Percentiles rank a stretch among this genome's conserved stretches.
These are phyloP conservation scores for Crithidia sp. DNA, from an alignment of 208 protist species.

Conservation along the genomic window DNA sequence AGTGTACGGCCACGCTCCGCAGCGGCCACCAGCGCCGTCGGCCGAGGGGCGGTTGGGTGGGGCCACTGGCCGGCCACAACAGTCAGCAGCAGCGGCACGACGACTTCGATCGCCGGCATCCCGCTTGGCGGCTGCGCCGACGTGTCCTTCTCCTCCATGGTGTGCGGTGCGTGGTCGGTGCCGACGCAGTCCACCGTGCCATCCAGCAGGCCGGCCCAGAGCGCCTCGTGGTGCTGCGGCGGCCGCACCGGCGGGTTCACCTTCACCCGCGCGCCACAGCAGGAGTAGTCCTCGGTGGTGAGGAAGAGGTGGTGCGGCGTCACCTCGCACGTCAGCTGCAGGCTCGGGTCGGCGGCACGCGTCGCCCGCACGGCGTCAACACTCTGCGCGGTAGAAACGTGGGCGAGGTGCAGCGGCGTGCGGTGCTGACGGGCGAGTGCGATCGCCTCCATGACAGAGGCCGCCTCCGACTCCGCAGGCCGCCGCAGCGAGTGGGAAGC, in stretches of 20 bases:
- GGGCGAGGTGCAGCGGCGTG: conserved; percentile 90
- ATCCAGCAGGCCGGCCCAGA: conserved; percentile 90
- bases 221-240: conserved; percentile 71
- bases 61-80: conserved; percentile 71
- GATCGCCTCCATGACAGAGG: conserved; percentile 73
- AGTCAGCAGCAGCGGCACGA: conserved; percentile 92
- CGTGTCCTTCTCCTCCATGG: conserved; percentile 82
- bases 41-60: conserved; percentile 59
- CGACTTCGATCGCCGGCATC: conserved; percentile 92
- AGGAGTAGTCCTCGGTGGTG: conserved; percentile 72
- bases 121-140: conserved; percentile 81
- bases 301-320: conserved; percentile 93
- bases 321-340: conserved; percentile 90
- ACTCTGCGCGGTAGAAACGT: conserved; percentile 87
- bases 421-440: conserved; percentile 55
- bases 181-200: conserved; percentile 93
- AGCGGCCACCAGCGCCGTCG: conserved; percentile 43
- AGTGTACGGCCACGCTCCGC: conserved; percentile 26
- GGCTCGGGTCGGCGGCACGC: conserved; percentile 47
- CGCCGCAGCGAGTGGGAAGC: conserved; percentile 82
- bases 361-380: conserved; percentile 79
- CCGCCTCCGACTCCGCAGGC: conserved; percentile 69
- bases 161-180: conserved; percentile 96
- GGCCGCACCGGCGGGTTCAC: conserved; percentile 90
- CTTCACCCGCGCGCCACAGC: conserved; percentile 78